A percentile compares a stretch with the other conserved stretches of the same genome.
phyloP scores from a whole-genome alignment of 257 asterid species.

The Solanum raphanifolium region DNA sequence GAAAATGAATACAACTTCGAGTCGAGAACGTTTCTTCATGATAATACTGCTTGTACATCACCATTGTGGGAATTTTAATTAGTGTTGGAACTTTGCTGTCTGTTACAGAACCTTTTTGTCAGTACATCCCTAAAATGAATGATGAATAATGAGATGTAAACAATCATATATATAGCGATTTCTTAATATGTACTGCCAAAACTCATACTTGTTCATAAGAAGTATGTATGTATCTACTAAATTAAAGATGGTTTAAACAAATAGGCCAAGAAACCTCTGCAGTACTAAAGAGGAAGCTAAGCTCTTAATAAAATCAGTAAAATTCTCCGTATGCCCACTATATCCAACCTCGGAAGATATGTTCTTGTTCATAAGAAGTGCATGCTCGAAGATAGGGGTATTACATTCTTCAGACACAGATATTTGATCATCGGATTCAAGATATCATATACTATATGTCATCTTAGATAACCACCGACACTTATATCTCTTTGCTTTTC shows the following conservation, averaged over 20 bases:
- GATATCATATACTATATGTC: not conserved
- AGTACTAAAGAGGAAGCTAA: not conserved
- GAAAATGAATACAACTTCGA: constrained; percentile 37
- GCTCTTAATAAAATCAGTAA: not conserved
- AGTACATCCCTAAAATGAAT: not conserved
- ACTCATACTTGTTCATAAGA: not conserved
- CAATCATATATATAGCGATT: not conserved
- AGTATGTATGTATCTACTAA: not conserved
- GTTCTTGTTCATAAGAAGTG: not conserved
- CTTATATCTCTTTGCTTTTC: too few relatives aligned
- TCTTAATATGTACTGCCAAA: not conserved
- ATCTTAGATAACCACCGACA: not conserved
- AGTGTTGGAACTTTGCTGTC: not conserved
- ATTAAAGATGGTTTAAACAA: not conserved
- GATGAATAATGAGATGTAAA: not conserved
- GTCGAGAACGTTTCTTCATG: constrained; percentile 30
- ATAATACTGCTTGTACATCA: constrained; percentile 14
- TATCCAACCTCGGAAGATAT: not conserved
- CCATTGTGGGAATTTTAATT: constrained; percentile 28
- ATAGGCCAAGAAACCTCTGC: not conserved
- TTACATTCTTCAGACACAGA: not conserved
- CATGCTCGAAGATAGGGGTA: not conserved
- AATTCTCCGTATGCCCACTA: not conserved
- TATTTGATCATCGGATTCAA: not conserved
- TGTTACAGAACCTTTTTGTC: not conserved